phyloP scores from a whole-genome alignment of 2,329 filamentous ascomycete species.

The Trichophyton equinum region DNA sequence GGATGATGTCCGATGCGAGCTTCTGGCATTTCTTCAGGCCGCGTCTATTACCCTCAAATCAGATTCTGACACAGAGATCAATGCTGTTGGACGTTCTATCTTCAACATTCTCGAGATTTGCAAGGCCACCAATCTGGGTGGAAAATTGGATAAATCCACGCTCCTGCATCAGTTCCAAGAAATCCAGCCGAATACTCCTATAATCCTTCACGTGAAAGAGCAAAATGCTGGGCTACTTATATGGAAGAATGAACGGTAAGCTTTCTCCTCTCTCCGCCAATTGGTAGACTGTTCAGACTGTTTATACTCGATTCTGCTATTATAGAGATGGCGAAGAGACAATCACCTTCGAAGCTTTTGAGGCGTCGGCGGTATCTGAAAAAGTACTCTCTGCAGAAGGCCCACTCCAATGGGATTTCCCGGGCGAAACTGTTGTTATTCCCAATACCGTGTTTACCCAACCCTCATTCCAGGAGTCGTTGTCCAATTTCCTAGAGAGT shows the following conservation, averaged over 20 bases:
- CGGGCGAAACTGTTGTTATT: conserved; percentile 41
- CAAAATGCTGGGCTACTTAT: conserved; percentile 41
- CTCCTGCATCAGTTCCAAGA: conserved; percentile 20
- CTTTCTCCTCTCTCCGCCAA: not conserved
- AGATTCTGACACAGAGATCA: conserved; percentile 13
- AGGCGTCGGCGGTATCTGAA: conserved; percentile 43
- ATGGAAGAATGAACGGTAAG: conserved; percentile 14
- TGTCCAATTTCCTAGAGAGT: conserved; percentile 45
- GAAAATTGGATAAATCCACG: conserved; percentile 13
- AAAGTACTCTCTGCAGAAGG: conserved; percentile 40
- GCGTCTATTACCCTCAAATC: conserved; percentile 20
- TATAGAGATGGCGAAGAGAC: conserved; percentile 14
- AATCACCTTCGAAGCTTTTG: conserved; percentile 48
- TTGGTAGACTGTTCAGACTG: not conserved
- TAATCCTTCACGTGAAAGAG: conserved; percentile 36
- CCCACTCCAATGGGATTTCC: conserved; percentile 49
- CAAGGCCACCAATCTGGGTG: conserved; percentile 10
- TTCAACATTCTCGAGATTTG: conserved; percentile 12
- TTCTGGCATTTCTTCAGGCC: conserved; percentile 13
- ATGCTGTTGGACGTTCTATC: conserved; percentile 12
- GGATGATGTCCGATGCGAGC: conserved; percentile 17
- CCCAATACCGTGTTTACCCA: conserved; percentile 29
- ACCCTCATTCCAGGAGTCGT: conserved; percentile 33
- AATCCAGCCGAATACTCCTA: conserved; percentile 20
- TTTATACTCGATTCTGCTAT: not conserved